Conservation (phyloP, 108 stramenopile genomes). For the Epithemia pelagica region DNA sequence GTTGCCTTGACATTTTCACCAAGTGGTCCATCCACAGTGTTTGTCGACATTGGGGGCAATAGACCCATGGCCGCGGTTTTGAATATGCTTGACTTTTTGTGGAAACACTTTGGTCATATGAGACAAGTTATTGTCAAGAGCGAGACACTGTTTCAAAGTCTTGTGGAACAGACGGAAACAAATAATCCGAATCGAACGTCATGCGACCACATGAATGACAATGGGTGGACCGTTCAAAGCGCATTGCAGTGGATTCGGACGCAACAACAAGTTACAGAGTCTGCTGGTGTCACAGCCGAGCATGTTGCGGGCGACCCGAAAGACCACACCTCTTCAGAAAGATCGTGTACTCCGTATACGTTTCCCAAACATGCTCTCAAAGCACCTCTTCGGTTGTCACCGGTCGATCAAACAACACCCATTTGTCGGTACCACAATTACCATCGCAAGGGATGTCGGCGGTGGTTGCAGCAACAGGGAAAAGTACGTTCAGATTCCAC, state of each 20-base stretch:
- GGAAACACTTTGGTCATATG: constrained; percentile 16
- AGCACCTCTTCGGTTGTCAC: constrained; percentile 58
- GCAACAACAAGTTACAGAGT: constrained; percentile 7
- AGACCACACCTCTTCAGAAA: neutral
- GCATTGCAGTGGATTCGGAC: constrained; percentile 20
- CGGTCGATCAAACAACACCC: constrained; percentile 41
- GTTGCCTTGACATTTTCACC: constrained; percentile 15
- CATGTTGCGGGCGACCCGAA: too few species aligned
- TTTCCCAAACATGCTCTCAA: constrained; percentile 56
- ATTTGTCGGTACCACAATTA: constrained; percentile 87
- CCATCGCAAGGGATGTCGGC: constrained; percentile 38
- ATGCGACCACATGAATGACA: constrained; percentile 1
- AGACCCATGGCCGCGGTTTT: constrained; percentile 53
- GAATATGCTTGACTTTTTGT: constrained; percentile 57
- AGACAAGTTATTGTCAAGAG: constrained; percentile 71
- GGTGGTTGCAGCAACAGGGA: neutral
- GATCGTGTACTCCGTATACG: neutral
- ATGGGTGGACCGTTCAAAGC: constrained; percentile 5
- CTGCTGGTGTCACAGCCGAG: neutral
- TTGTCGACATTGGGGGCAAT: constrained; percentile 85
- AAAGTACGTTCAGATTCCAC: too few species aligned
- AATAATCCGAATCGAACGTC: neutral
- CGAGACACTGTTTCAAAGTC: constrained; percentile 36
- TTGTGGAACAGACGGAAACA: constrained; percentile 5
- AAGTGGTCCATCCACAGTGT: constrained; percentile 32